Percentiles rank a stretch among this genome's conserved stretches.
Evolutionary conservation across 768 basidiomycete species (phyloP).

Genomic region (Leccinellum albellum): DNA sequence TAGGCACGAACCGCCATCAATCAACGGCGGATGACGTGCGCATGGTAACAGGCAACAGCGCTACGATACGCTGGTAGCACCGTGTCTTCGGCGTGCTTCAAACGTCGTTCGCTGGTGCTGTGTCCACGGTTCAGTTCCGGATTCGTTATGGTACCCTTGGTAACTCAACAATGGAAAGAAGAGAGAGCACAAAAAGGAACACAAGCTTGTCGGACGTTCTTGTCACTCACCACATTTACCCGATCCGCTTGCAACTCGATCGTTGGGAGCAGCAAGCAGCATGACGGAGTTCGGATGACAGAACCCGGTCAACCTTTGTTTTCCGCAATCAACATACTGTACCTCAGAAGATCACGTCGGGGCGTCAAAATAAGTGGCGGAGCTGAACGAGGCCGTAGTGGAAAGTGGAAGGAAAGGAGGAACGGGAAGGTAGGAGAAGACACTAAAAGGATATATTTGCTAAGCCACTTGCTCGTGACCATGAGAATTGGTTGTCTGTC

Average conservation of each 20-base stretch:
- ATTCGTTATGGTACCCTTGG: not conserved
- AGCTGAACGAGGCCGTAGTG: not conserved
- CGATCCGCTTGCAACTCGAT: not conserved
- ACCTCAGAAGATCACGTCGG: not conserved
- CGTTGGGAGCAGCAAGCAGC: not conserved
- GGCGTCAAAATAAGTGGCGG: not conserved
- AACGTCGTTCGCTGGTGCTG: not conserved
- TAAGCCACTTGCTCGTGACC: not conserved
- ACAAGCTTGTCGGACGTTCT: conserved; percentile 4
- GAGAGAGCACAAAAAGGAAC: not conserved
- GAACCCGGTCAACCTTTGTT: not conserved
- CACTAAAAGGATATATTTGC: not conserved
- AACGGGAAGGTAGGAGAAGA: not conserved
- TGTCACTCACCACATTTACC: not conserved
- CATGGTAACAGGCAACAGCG: not conserved
- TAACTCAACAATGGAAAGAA: not conserved
- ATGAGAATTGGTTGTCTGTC: not conserved
- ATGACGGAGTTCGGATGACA: not conserved
- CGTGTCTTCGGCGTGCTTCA: not conserved
- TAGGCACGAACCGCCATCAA: conserved; percentile 2
- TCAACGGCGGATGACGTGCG: not conserved
- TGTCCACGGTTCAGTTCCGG: not conserved
- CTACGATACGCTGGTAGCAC: not conserved
- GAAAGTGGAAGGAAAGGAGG: no score
- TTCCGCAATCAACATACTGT: not conserved